Evolutionary conservation across 192 early-diverging fungal genomes (phyloP).

Genomic region (Kickxella alabastrina): DNA sequence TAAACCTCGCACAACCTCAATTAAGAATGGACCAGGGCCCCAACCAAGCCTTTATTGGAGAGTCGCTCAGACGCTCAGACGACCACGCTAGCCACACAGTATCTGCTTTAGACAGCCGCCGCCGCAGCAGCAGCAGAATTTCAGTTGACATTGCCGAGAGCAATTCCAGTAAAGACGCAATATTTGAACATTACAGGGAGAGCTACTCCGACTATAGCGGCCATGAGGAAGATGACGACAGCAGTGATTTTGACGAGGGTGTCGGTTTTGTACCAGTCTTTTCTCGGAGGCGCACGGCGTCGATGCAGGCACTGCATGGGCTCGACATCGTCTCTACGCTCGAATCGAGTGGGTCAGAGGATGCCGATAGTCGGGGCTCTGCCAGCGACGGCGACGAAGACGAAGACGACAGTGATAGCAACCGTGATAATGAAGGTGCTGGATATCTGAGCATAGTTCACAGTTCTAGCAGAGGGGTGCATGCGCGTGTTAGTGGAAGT

Average conservation of each 20-base stretch:
- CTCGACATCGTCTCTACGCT: slow-evolving; percentile 27
- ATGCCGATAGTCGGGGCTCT: background rate
- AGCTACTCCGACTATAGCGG: background rate
- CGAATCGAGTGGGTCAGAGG: slow-evolving; percentile 5
- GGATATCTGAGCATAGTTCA: background rate
- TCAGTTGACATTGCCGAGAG: background rate
- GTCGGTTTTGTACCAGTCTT: slow-evolving; percentile 10
- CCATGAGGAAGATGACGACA: slow-evolving; percentile 3
- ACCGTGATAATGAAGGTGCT: slow-evolving; percentile 3
- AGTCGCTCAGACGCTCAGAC: no score
- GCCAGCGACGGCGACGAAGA: background rate
- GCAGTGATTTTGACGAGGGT: background rate
- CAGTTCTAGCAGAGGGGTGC: background rate
- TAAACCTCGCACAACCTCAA: background rate
- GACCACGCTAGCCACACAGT: no score
- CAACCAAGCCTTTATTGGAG: no score
- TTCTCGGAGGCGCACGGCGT: slow-evolving; percentile 34
- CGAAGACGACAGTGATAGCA: background rate
- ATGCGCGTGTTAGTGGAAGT: no score
- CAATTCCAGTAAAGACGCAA: no score
- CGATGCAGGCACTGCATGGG: slow-evolving; percentile 34
- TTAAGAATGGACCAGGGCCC: no score
- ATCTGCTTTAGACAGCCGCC: no score
- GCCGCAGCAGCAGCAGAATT: no score
- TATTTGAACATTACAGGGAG: background rate